These are phyloP conservation scores for Asterionellopsis glacialis DNA, from an alignment of 108 stramenopile species.

Conservation along the genomic window DNA sequence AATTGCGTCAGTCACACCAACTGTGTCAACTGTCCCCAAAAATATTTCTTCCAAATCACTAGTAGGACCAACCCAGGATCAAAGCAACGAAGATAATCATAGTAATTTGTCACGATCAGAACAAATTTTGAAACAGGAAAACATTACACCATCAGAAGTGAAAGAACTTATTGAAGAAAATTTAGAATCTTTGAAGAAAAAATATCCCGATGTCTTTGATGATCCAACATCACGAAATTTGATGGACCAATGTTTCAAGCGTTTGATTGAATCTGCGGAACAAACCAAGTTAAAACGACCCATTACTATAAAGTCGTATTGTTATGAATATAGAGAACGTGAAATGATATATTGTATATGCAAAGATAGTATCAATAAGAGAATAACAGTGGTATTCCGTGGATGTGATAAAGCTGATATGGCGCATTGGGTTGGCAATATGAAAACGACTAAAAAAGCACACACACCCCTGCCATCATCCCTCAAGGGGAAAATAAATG, in stretches of 20 bases:
- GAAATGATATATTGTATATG: constrained; percentile 23
- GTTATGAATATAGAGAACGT: constrained; percentile 14
- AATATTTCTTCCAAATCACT: too few species aligned
- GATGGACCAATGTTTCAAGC: too few species aligned
- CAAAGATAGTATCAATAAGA: constrained; percentile 17
- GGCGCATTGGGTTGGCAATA: constrained; percentile 36
- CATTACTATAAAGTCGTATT: constrained; percentile 23
- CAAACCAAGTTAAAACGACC: too few species aligned
- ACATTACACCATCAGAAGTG: background rate
- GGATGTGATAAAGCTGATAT: constrained; percentile 14
- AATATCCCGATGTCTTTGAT: background rate
- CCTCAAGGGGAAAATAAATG: constrained; percentile 3
- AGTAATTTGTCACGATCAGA: too few species aligned
- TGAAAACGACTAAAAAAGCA: constrained; percentile 18
- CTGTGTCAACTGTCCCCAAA: too few species aligned
- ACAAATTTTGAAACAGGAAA: too few species aligned
- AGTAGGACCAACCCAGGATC: too few species aligned
- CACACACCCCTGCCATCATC: constrained; percentile 19
- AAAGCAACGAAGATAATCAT: background rate
- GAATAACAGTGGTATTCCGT: constrained; percentile 29
- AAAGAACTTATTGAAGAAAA: constrained; percentile 1
- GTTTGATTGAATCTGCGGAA: too few species aligned
- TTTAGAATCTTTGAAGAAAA: background rate
- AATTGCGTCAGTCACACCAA: too few species aligned
- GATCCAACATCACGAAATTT: background rate